Base-by-base conservation (phyloP, 192 early-diverging fungal species). In the Irineochytrium annulatum region DNA sequence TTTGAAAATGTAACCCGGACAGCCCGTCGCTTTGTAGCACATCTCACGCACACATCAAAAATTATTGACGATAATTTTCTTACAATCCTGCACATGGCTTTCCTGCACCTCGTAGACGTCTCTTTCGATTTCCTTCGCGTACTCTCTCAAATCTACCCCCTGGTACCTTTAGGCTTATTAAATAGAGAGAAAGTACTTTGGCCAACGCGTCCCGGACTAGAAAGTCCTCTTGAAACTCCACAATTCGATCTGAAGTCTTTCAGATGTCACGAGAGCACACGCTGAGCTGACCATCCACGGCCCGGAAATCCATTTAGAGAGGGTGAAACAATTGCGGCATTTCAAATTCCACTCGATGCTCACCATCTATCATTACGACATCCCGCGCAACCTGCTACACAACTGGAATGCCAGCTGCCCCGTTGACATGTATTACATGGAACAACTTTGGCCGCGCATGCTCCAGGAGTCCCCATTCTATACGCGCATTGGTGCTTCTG, bases 61-160 rank as follows among this genome's bases (percentile, higher is more conserved):
- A 35, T 22, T 29, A 34, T 22, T 72, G n/a, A n/a, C n/a, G n/a
- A n/a, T n/a, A n/a, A n/a, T n/a, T n/a, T n/a, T n/a, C 71, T 60
- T 81, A 87, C 86, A 87, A 57, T 83, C 81, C 16, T 76, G 72
- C 20, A 87, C 79, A 67, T 93, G 88, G 44, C 76, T 79, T 41
- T 82, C 72, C 48, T 92, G 88, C 3, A 91, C 75, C 20, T 59
- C 72, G 37, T 77, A 67, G 49, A 93, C 78, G 62, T 97, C 89
- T 11, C 75, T 67, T 34, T 88, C 86, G 14, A 96, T 82, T 33
- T 91, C 75, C 41, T 77, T 83, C 4, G 89, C 86, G 72, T 95
- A 91, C 63, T 89, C 84, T 17, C 90, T 83, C 46, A 98, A 77
- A 71, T 95, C 91, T 59, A 92, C 80, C 30, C 90, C 91, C 70